Percentiles rank a stretch among this genome's conserved stretches.
These are phyloP conservation scores for Hypholoma sublateritium DNA, from an alignment of 768 basidiomycete species.

Conservation along the genomic window DNA sequence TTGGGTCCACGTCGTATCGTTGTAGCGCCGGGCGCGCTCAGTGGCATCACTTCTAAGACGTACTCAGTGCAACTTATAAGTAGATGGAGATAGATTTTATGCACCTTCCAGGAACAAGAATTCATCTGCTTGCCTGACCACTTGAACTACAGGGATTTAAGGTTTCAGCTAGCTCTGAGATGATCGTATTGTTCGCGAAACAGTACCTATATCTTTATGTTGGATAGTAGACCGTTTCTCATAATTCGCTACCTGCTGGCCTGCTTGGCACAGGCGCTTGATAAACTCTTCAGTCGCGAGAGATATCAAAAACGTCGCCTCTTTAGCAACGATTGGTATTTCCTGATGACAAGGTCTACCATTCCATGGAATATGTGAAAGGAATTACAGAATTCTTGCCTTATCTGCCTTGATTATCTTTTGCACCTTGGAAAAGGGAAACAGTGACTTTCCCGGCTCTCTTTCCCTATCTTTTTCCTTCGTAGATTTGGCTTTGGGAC, in stretches of 20 bases:
- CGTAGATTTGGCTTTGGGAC: conserved; percentile 19
- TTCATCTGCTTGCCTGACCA: conserved; percentile 68
- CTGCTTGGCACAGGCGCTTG: conserved; percentile 67
- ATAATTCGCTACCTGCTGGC: conserved; percentile 65
- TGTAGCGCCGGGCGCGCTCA: conserved; percentile 42
- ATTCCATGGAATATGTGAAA: background rate
- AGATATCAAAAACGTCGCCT: conserved; percentile 78
- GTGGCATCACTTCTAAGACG: conserved; percentile 57
- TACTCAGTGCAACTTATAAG: background rate
- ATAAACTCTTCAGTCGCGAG: conserved; percentile 90
- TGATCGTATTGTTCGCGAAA: background rate
- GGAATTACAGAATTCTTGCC: conserved; percentile 35
- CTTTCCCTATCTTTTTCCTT: conserved; percentile 21
- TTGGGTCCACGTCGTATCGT: conserved; percentile 19
- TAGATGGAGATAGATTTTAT: background rate
- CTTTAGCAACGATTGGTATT: conserved; percentile 71
- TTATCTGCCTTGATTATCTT: conserved; percentile 86
- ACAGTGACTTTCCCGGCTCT: conserved; percentile 62
- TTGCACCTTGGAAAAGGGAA: conserved; percentile 80
- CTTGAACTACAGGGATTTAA: conserved; percentile 41
- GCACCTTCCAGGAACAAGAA: conserved; percentile 78
- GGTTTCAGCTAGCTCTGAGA: background rate
- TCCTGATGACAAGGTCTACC: conserved; percentile 45
- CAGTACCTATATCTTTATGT: conserved; percentile 76
- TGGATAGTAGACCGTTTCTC: conserved; percentile 78